phyloP scores from a whole-genome alignment of 1,284 basidiomycete genomes.

The Rhodotorula sp. region DNA sequence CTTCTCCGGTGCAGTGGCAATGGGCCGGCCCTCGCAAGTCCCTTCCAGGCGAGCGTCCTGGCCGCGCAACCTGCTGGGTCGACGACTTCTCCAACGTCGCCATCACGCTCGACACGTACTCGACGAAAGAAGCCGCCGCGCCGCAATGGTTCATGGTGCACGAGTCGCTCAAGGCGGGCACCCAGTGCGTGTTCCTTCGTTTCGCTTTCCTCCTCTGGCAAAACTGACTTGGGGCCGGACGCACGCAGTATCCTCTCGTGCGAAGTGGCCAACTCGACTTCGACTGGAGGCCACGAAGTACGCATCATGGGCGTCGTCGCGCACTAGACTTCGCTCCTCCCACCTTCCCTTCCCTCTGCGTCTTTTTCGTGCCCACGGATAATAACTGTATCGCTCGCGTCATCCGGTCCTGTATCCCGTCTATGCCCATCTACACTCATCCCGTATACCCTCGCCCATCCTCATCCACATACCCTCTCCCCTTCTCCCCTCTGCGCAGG shows the following conservation, averaged over 20 bases:
- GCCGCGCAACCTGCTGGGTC: constrained; percentile 12
- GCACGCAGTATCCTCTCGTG: constrained; percentile 11
- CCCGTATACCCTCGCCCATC: no score
- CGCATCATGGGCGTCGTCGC: constrained; percentile 23
- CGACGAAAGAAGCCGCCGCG: background rate
- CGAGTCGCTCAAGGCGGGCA: background rate
- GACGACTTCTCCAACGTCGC: background rate
- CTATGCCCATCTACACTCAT: no score
- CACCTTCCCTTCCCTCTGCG: background rate
- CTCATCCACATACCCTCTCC: background rate
- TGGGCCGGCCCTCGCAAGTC: background rate
- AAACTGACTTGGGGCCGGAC: background rate
- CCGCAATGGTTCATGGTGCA: constrained; percentile 1
- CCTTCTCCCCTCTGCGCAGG: background rate
- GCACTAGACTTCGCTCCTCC: background rate
- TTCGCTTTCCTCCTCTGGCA: background rate
- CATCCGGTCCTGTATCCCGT: background rate
- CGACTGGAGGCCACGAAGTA: constrained; percentile 23
- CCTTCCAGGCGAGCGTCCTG: background rate
- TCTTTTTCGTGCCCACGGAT: no score
- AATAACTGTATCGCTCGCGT: background rate
- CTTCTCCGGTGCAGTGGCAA: background rate
- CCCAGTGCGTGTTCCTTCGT: constrained; percentile 16
- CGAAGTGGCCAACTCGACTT: background rate
- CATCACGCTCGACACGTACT: constrained; percentile 6